Evolutionary conservation across 2,329 filamentous ascomycete genomes (phyloP), one percentile per base, ranked within the genome.

Genomic region (Colletotrichum spaethianum): DNA sequence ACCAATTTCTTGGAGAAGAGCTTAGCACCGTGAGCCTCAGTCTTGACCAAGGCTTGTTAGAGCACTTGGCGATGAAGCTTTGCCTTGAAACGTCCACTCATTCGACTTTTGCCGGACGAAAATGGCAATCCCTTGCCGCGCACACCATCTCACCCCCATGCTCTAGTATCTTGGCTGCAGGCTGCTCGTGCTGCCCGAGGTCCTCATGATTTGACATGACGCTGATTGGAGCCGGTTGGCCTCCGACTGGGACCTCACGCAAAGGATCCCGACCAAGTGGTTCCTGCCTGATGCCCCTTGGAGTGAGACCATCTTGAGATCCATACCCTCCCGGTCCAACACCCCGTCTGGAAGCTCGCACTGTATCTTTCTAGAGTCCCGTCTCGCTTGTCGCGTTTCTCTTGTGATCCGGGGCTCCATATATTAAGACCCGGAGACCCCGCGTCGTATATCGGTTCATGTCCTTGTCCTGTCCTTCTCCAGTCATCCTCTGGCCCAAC

Each of bases 251-350:
- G 69, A 53, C 33, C 46, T 63, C 44, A 20, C 33, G 53, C 69
- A 70, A 55, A 69, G 65, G 65, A 72, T 69, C 69, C 68, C 59
- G 40, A 63, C 44, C 53, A 69, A 63, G 65, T 63, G 65, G 65
- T 69, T 72, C 44, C 65, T 52, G 42, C 44, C 59, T 67, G 61
- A 55, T 56, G 23, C 40, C 28, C 62, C 55, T 48, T 1, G 28
- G 28, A 50, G 46, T 55, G 23, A 63, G 56, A 33, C 48, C 50
- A 67, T 57, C 40, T 57, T 42, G 33, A 67, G 50, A 61, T 33
- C 48, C 38, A 33, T 57, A 56, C 33, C 63, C 64, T 66, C 44
- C 57, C 60, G 65, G 69, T 31, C 42, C 52, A 52, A 55, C n/a
- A 33, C 50, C 53, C 42, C 68, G 64, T 63, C 44, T 28, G 52